These are phyloP conservation scores for Telfairia occidentalis DNA, from an alignment of 331 rosid species.

Conservation along the genomic window DNA sequence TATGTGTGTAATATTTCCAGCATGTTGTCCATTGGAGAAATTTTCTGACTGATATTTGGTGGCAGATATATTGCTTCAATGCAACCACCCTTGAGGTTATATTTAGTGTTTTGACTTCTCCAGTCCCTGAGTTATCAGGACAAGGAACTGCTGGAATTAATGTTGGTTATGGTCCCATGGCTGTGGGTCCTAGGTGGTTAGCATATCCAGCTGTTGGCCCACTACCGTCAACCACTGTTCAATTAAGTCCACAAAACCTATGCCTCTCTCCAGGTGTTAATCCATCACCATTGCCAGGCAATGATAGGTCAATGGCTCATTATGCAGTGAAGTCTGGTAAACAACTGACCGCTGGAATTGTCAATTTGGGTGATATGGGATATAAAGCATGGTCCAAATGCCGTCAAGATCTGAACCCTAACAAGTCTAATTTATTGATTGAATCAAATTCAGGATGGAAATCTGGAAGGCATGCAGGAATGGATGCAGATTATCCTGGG, in stretches of 20 bases:
- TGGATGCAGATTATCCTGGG: slow-evolving; percentile 62
- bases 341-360: slow-evolving; percentile 66
- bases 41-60: slow-evolving; percentile 15
- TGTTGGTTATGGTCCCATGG: slow-evolving; percentile 89
- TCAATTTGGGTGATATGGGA: slow-evolving; percentile 42
- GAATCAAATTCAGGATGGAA: slow-evolving; percentile 58
- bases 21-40: not conserved
- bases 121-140: slow-evolving; percentile 68
- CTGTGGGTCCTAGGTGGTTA: slow-evolving; percentile 96
- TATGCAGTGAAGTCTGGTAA: slow-evolving; percentile 85
- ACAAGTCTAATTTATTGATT: slow-evolving; percentile 64
- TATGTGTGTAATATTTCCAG: not conserved
- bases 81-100: slow-evolving; percentile 63
- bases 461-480: slow-evolving; percentile 49
- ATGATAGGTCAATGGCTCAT: slow-evolving; percentile 54
- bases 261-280: slow-evolving; percentile 58
- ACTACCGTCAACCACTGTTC: slow-evolving; percentile 43
- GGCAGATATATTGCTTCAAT: slow-evolving; percentile 91
- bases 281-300: slow-evolving; percentile 70
- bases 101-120: slow-evolving; percentile 73
- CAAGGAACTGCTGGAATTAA: slow-evolving; percentile 59
- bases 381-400: slow-evolving; percentile 38
- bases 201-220: slow-evolving; percentile 75
- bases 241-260: slow-evolving; percentile 63
- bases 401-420: slow-evolving; percentile 69